phyloP scores from a whole-genome alignment of 768 basidiomycete genomes.

The Lyophyllum atratum region DNA sequence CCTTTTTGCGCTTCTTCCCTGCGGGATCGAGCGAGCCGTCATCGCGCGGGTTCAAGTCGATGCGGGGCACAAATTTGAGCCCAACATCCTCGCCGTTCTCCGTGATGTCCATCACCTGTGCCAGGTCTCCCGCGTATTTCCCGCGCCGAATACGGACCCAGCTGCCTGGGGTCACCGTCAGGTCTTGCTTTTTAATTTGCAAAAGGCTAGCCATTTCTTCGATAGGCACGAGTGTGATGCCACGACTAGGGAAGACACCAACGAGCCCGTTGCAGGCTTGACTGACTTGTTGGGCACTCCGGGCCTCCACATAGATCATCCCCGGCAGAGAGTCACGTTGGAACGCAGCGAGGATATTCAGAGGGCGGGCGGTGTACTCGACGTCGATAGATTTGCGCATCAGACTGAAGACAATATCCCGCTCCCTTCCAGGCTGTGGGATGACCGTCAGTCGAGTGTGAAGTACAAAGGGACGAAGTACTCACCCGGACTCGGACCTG shows the following conservation, averaged over 20 bases:
- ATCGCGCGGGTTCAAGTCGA: constrained; percentile 92
- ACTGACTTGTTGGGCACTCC: constrained; percentile 81
- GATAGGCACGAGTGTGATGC: constrained; percentile 86
- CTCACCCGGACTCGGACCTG: constrained; percentile 90
- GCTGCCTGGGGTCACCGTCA: constrained; percentile 78
- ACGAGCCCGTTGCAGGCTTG: constrained; percentile 89
- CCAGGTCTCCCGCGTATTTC: constrained; percentile 92
- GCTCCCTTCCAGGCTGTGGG: constrained; percentile 82
- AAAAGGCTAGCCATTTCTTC: constrained; percentile 97
- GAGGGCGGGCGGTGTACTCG: constrained; percentile 74
- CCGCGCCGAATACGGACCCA: constrained; percentile 97
- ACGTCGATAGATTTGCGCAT: constrained; percentile 91
- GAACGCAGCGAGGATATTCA: constrained; percentile 92
- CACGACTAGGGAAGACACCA: constrained; percentile 85
- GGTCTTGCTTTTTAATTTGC: constrained; percentile 93
- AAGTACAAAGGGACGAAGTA: constrained; percentile 2
- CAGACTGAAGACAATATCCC: constrained; percentile 90
- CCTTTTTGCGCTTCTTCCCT: constrained; percentile 76
- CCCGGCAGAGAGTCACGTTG: constrained; percentile 94
- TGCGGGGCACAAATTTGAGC: constrained; percentile 94
- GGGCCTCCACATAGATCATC: constrained; percentile 96
- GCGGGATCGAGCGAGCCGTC: constrained; percentile 62
- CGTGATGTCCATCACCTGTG: constrained; percentile 92
- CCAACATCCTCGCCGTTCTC: constrained; percentile 93
- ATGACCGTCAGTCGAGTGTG: not conserved